Evolutionary conservation across 2,329 filamentous ascomycete genomes (phyloP).

Genomic region (Hirsutella thompsonii): DNA sequence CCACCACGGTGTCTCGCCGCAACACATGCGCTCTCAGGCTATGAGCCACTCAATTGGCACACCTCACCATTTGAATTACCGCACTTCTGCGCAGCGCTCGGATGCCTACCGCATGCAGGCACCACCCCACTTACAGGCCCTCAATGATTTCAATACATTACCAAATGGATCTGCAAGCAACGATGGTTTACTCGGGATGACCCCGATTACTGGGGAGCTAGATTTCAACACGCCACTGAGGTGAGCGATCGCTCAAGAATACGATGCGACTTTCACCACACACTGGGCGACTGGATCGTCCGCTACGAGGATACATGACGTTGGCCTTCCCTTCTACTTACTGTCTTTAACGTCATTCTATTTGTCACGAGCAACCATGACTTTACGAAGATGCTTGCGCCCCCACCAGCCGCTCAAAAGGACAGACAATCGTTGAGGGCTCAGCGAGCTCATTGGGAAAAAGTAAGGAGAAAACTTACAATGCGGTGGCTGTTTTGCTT

Average conservation of each 20-base stretch:
- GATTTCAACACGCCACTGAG: slow-evolving; percentile 11
- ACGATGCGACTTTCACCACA: neutral
- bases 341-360: too few relatives aligned
- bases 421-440: too few relatives aligned
- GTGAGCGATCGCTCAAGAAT: neutral
- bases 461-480: too few relatives aligned
- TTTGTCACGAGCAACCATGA: too few relatives aligned
- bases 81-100: slow-evolving; percentile 16
- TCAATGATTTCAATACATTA: slow-evolving; percentile 33
- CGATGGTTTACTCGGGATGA: slow-evolving; percentile 11
- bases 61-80: slow-evolving; percentile 15
- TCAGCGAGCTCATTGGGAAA: too few relatives aligned
- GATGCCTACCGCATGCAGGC: slow-evolving; percentile 18
- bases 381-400: neutral
- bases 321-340: neutral
- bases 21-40: slow-evolving; percentile 11
- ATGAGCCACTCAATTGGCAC: slow-evolving; percentile 13
- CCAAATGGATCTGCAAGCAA: slow-evolving; percentile 30
- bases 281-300: neutral
- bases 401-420: slow-evolving; percentile 14
- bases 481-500: too few relatives aligned
- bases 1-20: slow-evolving; percentile 13
- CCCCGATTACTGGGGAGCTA: slow-evolving; percentile 14
- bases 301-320: neutral
- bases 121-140: slow-evolving; percentile 13